These are phyloP conservation scores for Neurospora crassa DNA, from an alignment of 2,329 filamentous ascomycete genomes.

Conservation along the genomic window DNA sequence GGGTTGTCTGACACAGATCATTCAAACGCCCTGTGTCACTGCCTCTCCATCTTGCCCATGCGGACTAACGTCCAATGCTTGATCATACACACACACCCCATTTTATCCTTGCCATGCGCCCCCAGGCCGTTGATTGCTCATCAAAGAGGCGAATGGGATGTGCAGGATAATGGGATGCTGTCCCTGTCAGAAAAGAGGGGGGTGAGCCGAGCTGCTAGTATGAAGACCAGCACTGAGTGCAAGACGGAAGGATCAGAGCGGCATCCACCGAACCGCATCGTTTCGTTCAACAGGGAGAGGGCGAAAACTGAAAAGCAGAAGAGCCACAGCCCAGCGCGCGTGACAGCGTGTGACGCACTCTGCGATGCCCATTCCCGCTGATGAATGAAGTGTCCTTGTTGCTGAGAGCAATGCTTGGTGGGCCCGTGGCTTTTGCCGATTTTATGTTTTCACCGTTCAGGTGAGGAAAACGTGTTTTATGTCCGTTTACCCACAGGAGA, in stretches of 20 bases:
- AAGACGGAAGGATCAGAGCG: neutral
- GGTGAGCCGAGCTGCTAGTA: neutral
- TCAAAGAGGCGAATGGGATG: neutral
- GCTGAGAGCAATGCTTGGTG: neutral
- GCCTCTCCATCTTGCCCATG: conserved; percentile 6
- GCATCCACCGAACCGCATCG: neutral
- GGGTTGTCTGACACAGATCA: conserved; percentile 38
- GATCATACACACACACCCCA: conserved; percentile 6
- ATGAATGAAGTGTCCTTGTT: neutral
- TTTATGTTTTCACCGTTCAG: neutral
- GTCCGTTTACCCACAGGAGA: neutral
- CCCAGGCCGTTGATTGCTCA: conserved; percentile 2
- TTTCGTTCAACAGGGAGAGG: neutral
- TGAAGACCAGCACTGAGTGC: neutral
- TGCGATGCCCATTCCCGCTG: neutral
- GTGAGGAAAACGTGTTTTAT: neutral
- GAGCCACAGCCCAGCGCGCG: neutral
- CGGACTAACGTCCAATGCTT: conserved; percentile 9
- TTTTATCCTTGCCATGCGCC: conserved; percentile 8
- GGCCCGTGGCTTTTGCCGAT: neutral
- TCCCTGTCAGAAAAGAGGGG: neutral
- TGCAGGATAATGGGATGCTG: neutral
- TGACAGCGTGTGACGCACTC: neutral
- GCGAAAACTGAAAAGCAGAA: neutral
- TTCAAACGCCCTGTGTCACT: conserved; percentile 19